phyloP scores from a whole-genome alignment of 129 eudicot species.

The Cynara cardunculus region DNA sequence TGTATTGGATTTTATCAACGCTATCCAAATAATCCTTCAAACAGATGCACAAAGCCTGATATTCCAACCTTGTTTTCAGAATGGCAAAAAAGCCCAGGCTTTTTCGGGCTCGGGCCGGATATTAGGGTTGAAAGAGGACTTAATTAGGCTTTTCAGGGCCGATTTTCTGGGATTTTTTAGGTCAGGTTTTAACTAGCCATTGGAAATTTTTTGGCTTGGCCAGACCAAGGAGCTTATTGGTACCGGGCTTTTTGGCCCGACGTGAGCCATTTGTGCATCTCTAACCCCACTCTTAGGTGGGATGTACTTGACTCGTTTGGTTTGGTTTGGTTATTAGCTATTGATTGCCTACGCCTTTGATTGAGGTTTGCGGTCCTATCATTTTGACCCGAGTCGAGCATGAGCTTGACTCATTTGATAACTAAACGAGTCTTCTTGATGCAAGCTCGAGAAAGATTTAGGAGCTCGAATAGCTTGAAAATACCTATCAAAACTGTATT shows the following conservation, averaged over 20 bases:
- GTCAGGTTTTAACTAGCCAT: not conserved
- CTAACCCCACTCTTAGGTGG: not conserved
- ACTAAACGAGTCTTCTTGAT: not conserved
- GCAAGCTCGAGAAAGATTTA: not conserved
- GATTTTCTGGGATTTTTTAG: not conserved
- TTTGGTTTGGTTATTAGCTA: no score
- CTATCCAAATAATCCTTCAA: no score
- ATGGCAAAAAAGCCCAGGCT: not conserved
- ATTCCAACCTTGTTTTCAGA: not conserved
- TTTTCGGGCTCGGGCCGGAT: not conserved
- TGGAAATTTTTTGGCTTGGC: not conserved
- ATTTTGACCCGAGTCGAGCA: no score
- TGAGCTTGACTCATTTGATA: not conserved
- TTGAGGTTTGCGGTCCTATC: not conserved
- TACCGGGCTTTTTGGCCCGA: no score
- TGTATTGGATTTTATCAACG: no score
- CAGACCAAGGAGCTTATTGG: no score
- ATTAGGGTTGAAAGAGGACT: not conserved
- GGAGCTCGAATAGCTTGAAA: not conserved
- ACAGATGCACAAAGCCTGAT: not conserved
- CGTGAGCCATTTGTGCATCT: not conserved
- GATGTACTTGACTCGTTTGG: not conserved
- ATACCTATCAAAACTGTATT: not conserved
- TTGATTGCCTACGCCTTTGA: not conserved
- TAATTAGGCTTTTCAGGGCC: not conserved